Conservation (phyloP, 1,284 basidiomycete species). For the Cutaneotrichosporon cutaneum region DNA sequence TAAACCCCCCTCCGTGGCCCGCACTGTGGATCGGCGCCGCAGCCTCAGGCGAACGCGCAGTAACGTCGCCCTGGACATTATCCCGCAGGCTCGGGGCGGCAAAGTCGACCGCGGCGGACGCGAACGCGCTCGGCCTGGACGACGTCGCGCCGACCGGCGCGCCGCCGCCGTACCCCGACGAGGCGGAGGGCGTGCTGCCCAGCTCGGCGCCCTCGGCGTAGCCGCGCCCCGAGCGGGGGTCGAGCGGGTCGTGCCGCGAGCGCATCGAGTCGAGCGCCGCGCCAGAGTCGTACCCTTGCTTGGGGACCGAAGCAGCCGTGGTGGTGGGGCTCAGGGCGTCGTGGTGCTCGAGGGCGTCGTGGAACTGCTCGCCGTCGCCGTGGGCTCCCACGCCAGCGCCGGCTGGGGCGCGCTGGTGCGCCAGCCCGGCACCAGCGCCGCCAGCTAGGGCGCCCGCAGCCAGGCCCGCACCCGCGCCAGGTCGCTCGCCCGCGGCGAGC, state of each 20-base stretch:
- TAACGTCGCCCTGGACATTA: neutral
- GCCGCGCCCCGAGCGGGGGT: neutral
- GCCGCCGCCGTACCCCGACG: neutral
- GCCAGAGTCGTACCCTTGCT: neutral
- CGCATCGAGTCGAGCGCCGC: neutral
- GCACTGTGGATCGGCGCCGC: neutral
- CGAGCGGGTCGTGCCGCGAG: constrained; percentile 1
- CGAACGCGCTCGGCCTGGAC: neutral
- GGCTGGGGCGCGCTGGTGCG: neutral
- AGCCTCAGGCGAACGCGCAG: neutral
- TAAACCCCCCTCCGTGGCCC: neutral
- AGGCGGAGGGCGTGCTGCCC: neutral
- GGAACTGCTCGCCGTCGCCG: neutral
- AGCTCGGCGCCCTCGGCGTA: neutral
- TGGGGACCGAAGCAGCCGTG: no score
- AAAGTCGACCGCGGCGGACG: neutral
- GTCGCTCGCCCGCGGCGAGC: neutral
- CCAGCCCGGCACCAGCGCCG: neutral
- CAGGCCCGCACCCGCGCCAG: neutral
- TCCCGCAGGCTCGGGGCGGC: neutral
- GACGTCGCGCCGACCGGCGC: neutral
- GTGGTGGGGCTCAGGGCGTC: no score
- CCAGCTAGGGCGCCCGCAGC: neutral
- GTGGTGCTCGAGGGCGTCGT: neutral
- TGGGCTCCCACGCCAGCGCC: neutral